phyloP scores from a whole-genome alignment of 2,329 filamentous ascomycete genomes.

The Diaporthe vaccinii region DNA sequence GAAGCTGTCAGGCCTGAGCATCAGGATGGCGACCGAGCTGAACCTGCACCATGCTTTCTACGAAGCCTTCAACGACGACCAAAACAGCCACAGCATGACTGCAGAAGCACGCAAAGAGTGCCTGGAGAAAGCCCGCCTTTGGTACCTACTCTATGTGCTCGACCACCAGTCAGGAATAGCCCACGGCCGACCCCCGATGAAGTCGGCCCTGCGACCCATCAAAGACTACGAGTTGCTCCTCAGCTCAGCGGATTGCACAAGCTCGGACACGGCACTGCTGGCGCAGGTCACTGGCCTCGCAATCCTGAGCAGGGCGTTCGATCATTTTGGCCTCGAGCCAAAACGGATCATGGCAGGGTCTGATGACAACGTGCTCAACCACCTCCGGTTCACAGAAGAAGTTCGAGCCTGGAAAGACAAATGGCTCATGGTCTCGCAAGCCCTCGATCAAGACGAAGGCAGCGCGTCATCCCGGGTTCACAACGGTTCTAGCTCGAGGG shows the following conservation, averaged over 20 bases:
- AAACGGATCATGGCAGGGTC: conserved; percentile 7
- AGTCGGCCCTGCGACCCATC: background rate
- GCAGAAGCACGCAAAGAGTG: conserved; percentile 2
- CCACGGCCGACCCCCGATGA: conserved; percentile 7
- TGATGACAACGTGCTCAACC: conserved; percentile 22
- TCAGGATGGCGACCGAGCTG: conserved; percentile 15
- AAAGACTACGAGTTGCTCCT: conserved; percentile 14
- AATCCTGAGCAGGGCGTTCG: conserved; percentile 3
- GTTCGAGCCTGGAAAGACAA: conserved; percentile 16
- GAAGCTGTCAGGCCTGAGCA: conserved; percentile 1
- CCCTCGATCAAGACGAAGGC: background rate
- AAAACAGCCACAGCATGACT: conserved; percentile 16
- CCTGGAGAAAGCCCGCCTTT: conserved; percentile 7
- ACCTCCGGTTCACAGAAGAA: conserved; percentile 10
- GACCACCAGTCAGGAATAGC: conserved; percentile 10
- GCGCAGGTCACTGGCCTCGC: conserved; percentile 16
- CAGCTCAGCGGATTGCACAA: background rate
- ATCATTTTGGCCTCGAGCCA: conserved; percentile 5
- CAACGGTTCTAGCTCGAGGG: background rate
- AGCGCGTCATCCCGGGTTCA: background rate
- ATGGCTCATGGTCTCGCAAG: background rate
- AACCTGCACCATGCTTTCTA: conserved; percentile 17
- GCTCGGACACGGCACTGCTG: background rate
- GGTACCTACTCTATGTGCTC: conserved; percentile 13
- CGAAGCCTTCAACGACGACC: conserved; percentile 11